Conservation (phyloP, 345 rosid genomes). For the thale cress (Arabidopsis thaliana) region TAIR10.1 NC_003074.8:12592501-12593000, state of each 20-base stretch:
- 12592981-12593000: constrained; percentile 79
- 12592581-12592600: constrained; percentile 76
- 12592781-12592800: constrained; percentile 85
- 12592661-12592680: constrained; percentile 93
- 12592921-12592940: constrained; percentile 99
- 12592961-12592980: constrained; percentile 86
- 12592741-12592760: constrained; percentile 64
- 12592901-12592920: constrained; percentile 38
- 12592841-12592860: constrained; percentile 44
- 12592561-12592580: constrained; percentile 73
- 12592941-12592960: constrained; percentile 86
- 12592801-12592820: constrained; percentile 78
- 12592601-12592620: constrained; percentile 99
- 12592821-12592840: constrained; percentile 96
- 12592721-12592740: constrained; percentile 87
- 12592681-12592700: constrained; percentile 92
- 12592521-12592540: neutral
- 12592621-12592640: constrained; percentile 92
- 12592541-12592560: neutral
- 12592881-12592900: neutral
- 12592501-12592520: neutral
- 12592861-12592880: neutral
- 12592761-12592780: constrained; percentile 83
- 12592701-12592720: constrained; percentile 77
- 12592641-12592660: constrained; percentile 87